A percentile compares a stretch with the other conserved stretches of the same genome.
Evolutionary conservation across 2,329 filamentous ascomycete genomes (phyloP).

Genomic region (Emergomyces orientalis): DNA sequence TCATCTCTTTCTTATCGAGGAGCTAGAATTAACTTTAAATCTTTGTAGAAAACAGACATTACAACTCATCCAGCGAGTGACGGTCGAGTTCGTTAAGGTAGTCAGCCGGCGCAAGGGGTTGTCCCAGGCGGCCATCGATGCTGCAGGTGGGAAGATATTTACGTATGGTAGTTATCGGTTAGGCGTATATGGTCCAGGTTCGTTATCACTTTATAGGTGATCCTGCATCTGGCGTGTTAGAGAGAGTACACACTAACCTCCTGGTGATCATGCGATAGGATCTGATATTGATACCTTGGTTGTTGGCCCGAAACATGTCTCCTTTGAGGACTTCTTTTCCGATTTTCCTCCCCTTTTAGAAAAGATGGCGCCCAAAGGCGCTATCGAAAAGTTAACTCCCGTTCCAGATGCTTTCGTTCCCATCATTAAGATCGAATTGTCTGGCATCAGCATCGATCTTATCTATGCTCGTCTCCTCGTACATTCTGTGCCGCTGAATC

Average conservation of each 20-base stretch:
- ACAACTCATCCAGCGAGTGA: slow-evolving; percentile 64
- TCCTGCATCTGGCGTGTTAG: background rate
- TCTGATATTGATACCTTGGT: slow-evolving; percentile 98
- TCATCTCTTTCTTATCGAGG: background rate
- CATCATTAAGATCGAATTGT: slow-evolving; percentile 93
- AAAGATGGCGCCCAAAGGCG: slow-evolving; percentile 63
- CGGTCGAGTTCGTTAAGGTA: slow-evolving; percentile 75
- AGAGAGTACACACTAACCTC: background rate
- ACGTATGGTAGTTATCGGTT: slow-evolving; percentile 93
- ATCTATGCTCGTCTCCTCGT: slow-evolving; percentile 73
- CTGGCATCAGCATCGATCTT: slow-evolving; percentile 86
- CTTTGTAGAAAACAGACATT: slow-evolving; percentile 58
- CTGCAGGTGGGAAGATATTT: slow-evolving; percentile 84
- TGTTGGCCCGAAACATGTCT: slow-evolving; percentile 81
- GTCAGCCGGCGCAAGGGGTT: slow-evolving; percentile 67
- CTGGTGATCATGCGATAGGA: slow-evolving; percentile 39
- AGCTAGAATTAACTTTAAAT: background rate
- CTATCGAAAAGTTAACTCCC: slow-evolving; percentile 73
- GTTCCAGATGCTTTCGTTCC: slow-evolving; percentile 90
- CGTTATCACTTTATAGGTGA: slow-evolving; percentile 14
- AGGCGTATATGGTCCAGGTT: slow-evolving; percentile 78
- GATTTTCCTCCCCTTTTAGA: slow-evolving; percentile 73
- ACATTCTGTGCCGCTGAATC: slow-evolving; percentile 60
- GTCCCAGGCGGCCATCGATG: slow-evolving; percentile 66
- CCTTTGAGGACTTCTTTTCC: slow-evolving; percentile 83